Base-by-base conservation (phyloP, 257 asterid species). In the Solanum rostratum region DNA sequence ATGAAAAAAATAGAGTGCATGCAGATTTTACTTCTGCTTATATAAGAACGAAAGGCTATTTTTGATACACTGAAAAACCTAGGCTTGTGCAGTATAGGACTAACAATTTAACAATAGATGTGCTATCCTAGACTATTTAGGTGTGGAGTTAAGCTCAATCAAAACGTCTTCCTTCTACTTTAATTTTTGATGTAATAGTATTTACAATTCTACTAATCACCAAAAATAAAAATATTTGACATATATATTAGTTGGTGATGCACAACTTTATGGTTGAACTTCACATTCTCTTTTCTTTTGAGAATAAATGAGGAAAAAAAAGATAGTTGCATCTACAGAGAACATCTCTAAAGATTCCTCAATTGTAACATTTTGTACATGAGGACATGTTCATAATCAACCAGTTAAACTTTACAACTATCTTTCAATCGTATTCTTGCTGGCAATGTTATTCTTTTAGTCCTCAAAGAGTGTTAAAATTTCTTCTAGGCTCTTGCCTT, bases 401-500 rank as follows among this genome's bases (percentile, higher is more conserved):
- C 78, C 30, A 37, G 50, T 37, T 68, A 68, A 37, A 10, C 50
- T 16, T 39, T 18, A 15, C 18, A 37, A 70, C 74, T 59, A 53
- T 49, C 70, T 39, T 50, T 29, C 50, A 59, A 54, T 76, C 63
- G 52, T 84, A 59, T 84, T 83, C 7, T 68, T 57, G 1, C 24
- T 30, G 11, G 3, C 9, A 60, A 7, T n/a, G 3, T 27, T 24
- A 30, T 54, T 10, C 29, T 86, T 89, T 84, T 88, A 86, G 54
- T 91, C 93, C 91, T 92, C 91, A 81, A 93, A 93, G 29, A 95
- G 6, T 82, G 68, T 88, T 85, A 93, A 92, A 19, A 93, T 93
- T 68, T 95, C 96, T 87, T 93, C 98, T 59, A 95, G 87, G 29
- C 90, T 93, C 91, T 89, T 92, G 78, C 97, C 98, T 82, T 86